Conservation (phyloP, 2,329 filamentous ascomycete genomes). For the Sporothrix dimorphospora region DNA sequence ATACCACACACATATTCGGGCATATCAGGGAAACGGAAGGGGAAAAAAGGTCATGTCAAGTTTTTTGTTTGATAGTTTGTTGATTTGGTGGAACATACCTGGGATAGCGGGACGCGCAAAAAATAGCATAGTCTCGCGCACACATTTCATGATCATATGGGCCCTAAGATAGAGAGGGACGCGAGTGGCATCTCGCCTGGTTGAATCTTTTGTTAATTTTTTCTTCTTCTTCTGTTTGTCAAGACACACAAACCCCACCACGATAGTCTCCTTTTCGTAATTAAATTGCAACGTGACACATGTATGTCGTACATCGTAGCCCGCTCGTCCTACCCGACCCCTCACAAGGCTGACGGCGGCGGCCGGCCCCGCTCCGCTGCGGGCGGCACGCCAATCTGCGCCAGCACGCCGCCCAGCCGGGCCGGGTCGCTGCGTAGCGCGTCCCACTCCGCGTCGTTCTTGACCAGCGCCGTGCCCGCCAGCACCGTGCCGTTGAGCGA, state of each 20-base stretch:
- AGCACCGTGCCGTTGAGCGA: constrained; percentile 65
- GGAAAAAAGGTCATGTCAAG: too few species aligned
- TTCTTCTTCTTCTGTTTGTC: background rate
- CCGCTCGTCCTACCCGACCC: too few species aligned
- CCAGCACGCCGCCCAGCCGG: constrained; percentile 47
- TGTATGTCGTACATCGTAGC: too few species aligned
- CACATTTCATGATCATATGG: too few species aligned
- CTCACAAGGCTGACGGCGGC: background rate
- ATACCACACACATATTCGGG: background rate
- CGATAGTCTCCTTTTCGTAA: background rate
- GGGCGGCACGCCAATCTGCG: constrained; percentile 44
- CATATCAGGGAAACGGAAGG: background rate
- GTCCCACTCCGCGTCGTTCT: constrained; percentile 61
- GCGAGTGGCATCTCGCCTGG: background rate
- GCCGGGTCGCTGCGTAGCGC: constrained; percentile 49
- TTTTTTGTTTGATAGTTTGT: too few species aligned
- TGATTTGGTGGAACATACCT: too few species aligned
- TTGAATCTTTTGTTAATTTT: background rate
- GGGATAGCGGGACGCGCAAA: too few species aligned
- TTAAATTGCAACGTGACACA: background rate
- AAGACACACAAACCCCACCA: background rate
- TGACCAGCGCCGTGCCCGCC: constrained; percentile 66
- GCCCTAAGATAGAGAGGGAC: background rate
- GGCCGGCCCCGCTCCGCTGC: background rate
- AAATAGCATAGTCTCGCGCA: too few species aligned